phyloP scores from a whole-genome alignment of 78 protist genomes.

The Guillardia theta region DNA sequence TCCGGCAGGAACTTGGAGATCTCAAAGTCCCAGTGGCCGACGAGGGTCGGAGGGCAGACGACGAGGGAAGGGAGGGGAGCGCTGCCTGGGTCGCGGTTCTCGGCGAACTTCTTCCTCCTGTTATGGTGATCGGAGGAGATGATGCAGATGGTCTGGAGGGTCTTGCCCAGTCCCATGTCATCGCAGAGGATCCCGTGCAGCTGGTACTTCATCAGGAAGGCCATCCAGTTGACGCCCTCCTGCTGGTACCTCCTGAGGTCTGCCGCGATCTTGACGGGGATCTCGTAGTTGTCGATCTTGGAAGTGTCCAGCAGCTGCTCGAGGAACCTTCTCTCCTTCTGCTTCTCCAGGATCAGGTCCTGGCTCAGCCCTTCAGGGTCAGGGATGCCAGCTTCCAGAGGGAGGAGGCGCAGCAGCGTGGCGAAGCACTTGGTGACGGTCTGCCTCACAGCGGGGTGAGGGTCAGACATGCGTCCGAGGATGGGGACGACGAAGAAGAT shows the following conservation, averaged over 20 bases:
- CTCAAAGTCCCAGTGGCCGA: constrained; percentile 84
- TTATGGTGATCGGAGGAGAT: background rate
- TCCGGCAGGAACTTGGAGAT: background rate
- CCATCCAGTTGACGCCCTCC: constrained; percentile 93
- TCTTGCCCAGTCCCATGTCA: constrained; percentile 95
- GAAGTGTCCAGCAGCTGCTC: constrained; percentile 56
- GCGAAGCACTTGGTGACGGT: constrained; percentile 49
- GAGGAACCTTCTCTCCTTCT: constrained; percentile 48
- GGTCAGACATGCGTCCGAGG: constrained; percentile 32
- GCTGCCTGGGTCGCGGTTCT: background rate
- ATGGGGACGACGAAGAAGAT: constrained; percentile 6
- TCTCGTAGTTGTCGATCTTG: constrained; percentile 21
- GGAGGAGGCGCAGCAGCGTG: constrained; percentile 51
- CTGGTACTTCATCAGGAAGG: constrained; percentile 63
- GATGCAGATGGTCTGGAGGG: constrained; percentile 85
- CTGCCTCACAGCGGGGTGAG: background rate
- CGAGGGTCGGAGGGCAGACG: constrained; percentile 92
- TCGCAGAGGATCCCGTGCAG: constrained; percentile 78
- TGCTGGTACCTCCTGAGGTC: constrained; percentile 86
- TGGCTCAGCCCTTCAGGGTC: constrained; percentile 54
- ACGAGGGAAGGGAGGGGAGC: constrained; percentile 72
- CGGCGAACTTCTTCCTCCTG: background rate
- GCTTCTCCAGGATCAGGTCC: background rate
- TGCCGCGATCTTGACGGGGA: constrained; percentile 62
- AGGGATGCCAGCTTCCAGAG: constrained; percentile 59